Base-by-base conservation (phyloP, 805 yeast species). In the Zygoascus biomembranicola region DNA sequence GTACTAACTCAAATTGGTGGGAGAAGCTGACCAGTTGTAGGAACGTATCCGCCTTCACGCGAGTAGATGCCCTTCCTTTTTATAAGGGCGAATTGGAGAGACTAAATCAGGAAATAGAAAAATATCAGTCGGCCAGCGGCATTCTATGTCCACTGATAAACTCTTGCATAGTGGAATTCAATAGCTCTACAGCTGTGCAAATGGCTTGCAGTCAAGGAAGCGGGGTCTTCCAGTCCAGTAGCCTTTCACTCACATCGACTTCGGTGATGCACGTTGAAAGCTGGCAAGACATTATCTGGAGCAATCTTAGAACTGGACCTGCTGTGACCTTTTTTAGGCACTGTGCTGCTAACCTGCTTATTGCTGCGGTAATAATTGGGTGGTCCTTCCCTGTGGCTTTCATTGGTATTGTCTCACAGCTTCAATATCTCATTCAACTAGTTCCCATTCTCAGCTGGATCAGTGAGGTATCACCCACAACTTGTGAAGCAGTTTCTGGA, bases 321-420 rank as follows among this genome's bases (percentile, higher is more conserved):
- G 10, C 14, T 8, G 19, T 11, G 16, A 14, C 19, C 20, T 69
- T 2, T 60, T 71, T 13, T 67, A 66, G 28, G 73, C 70, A 53
- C 70, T 74, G 73, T 2, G 41, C 74, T 4, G 82, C 85, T 0
- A 76, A 75, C 28, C 47, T 76, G 2, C 39, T 78, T 14, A 73
- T 81, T 52, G 64, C 79, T 8, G 55, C 73, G 0, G 69, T 87
- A 1, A 81, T 84, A 69, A 43, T 79, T 18, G 78, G 80, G 1
- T 90, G 95, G 84, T 87, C 88, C 1, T 66, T 89, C 1, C 97
- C 97, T 0, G 92, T 89, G 1, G 88, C 95, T 0, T 75, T 86
- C 54, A 81, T 88, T 16, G 90, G 92, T 0, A 69, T 88, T 32
- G 69, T 90, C 0, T 80, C 95, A 0, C 96, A 89, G 60, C 71